Evolutionary conservation across 768 basidiomycete genomes (phyloP), one percentile per base, ranked within the genome.

Genomic region (Omphalotus guepiniiformis): DNA sequence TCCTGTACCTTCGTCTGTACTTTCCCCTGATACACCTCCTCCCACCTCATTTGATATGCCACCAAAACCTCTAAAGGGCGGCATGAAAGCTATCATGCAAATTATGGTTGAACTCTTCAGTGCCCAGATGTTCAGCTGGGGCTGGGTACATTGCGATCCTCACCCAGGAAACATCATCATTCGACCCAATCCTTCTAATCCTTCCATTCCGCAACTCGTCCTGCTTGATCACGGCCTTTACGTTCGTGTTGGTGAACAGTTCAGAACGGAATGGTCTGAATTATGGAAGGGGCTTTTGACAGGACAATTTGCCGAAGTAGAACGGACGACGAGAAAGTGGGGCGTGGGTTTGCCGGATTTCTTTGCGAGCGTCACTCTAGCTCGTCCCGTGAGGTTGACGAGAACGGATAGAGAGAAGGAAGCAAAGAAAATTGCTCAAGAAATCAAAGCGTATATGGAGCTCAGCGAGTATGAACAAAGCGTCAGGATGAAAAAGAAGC

Each of bases 161-260:
- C 80, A 88, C 53, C 83, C 84, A 2, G 86, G 88, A 8, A 91
- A 95, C 63, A 76, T 94, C 50, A 79, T 80, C 64, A 79, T 85
- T 56, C 88, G 76, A 6, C 79, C 78, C 1, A 65, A 80, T 21
- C 81, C 82, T 16, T 58, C 58, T 13, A 55, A 68, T 16, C 75
- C 73, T 0, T 56, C 54, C 6, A 56, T 62, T 4, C 74, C 81
- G 2, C 83, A 88, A 56, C 71, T 92, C 52, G 86, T 96, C 26
- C 72, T 96, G 11, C 80, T 97, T 55, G 94, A 97, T 60, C 94
- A 97, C 61, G 94, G 94, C 1, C 69, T 97, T 9, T 96, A 95
- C 59, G 88, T 94, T 30, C 70, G 71, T 6, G 43, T 41, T 13
- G 38, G 40, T 26, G 76, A 83, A 15, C 61, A 70, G 1, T 92